A percentile compares a stretch with the other conserved stretches of the same genome.
Evolutionary conservation across 1,139 yeast species (phyloP).

Genomic region (Hansenula anomala): DNA sequence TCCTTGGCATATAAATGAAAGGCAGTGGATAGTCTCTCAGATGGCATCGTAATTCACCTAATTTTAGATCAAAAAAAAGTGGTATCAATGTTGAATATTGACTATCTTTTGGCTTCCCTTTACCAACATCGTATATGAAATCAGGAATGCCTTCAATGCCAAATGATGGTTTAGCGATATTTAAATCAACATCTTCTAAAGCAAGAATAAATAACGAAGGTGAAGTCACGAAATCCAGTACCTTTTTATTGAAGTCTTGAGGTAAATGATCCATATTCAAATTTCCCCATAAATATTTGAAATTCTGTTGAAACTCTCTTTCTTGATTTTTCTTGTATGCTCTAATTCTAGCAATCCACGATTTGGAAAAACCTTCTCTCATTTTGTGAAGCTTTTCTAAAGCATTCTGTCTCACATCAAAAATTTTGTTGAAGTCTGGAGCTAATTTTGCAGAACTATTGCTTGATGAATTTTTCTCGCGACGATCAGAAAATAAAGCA

Average conservation of each 20-base stretch:
- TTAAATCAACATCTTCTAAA: slow-evolving; percentile 53
- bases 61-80: slow-evolving; percentile 36
- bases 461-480: background rate
- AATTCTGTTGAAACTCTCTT: slow-evolving; percentile 47
- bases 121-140: slow-evolving; percentile 69
- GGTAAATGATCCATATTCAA: slow-evolving; percentile 40
- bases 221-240: slow-evolving; percentile 51
- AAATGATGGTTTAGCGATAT: slow-evolving; percentile 51
- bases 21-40: slow-evolving; percentile 66
- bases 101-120: slow-evolving; percentile 73
- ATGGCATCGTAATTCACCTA: slow-evolving; percentile 54
- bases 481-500: background rate
- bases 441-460: background rate
- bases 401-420: slow-evolving; percentile 3
- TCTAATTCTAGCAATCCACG: slow-evolving; percentile 69
- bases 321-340: slow-evolving; percentile 38
- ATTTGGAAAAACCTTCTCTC: slow-evolving; percentile 50
- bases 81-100: slow-evolving; percentile 70
- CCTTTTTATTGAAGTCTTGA: slow-evolving; percentile 40
- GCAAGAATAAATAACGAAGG: slow-evolving; percentile 64
- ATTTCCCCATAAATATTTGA: slow-evolving; percentile 46
- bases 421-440: background rate
- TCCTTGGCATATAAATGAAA: slow-evolving; percentile 35
- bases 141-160: slow-evolving; percentile 47
- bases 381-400: slow-evolving; percentile 17